A percentile compares a stretch with the other conserved stretches of the same genome.
phyloP scores from a whole-genome alignment of 345 rosid species.

The Jatropha curcas region DNA sequence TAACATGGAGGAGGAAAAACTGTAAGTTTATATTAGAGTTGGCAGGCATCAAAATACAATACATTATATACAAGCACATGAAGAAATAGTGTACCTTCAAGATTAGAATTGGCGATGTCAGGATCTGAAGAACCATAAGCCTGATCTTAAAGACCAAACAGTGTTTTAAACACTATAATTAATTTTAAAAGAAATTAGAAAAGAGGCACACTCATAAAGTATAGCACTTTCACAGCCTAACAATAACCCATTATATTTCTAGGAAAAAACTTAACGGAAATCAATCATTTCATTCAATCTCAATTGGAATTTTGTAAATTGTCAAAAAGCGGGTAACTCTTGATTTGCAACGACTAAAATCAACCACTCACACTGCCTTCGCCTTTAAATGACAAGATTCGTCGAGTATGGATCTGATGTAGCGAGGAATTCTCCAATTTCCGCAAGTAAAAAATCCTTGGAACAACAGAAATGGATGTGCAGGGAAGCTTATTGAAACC shows the following conservation, averaged over 20 bases:
- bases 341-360: not conserved
- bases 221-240: not conserved
- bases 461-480: constrained; percentile 11
- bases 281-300: not conserved
- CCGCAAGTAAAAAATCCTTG: constrained; percentile 1
- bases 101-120: constrained; percentile 9
- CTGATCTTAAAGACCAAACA: constrained; percentile 27
- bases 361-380: constrained; percentile 33
- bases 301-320: not conserved
- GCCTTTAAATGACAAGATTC: constrained; percentile 24
- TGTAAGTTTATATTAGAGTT: not conserved
- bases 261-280: not conserved
- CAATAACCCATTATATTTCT: not conserved
- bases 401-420: constrained; percentile 3
- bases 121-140: constrained; percentile 26
- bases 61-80: not conserved
- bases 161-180: not conserved
- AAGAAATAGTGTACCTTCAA: constrained; percentile 29
- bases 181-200: not conserved
- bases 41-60: not conserved
- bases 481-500: constrained; percentile 2
- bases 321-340: not conserved
- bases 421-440: not conserved
- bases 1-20: not conserved
- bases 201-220: not conserved